These are phyloP conservation scores for Lactarius hengduanensis DNA, from an alignment of 768 basidiomycete genomes.

Conservation along the genomic window DNA sequence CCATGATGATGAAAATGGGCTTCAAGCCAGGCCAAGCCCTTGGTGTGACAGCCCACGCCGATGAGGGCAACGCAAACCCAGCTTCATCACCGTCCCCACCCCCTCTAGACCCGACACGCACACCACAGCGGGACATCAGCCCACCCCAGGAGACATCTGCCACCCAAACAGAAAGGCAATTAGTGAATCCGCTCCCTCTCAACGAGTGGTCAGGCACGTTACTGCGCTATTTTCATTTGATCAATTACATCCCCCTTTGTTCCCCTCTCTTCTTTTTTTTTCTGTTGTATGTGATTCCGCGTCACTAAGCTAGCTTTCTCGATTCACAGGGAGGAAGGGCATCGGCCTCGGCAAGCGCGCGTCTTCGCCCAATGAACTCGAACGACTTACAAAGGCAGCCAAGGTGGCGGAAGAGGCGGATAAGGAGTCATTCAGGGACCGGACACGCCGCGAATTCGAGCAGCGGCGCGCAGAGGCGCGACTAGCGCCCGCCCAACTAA, in stretches of 20 bases:
- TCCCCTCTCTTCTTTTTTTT: background rate
- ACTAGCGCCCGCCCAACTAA: conserved; percentile 68
- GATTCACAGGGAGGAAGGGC: conserved; percentile 64
- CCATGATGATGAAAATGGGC: conserved; percentile 95
- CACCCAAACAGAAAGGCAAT: conserved; percentile 40
- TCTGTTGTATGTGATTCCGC: background rate
- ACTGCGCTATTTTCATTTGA: background rate
- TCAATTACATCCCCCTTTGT: background rate
- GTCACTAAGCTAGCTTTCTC: background rate
- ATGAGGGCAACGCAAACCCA: background rate
- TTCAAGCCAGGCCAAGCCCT: conserved; percentile 83
- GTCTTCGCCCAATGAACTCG: conserved; percentile 59
- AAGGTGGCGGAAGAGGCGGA: conserved; percentile 54
- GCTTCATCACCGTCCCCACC: conserved; percentile 14
- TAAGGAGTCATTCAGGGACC: conserved; percentile 64
- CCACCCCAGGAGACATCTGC: conserved; percentile 3
- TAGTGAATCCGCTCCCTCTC: conserved; percentile 67
- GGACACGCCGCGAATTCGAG: conserved; percentile 70
- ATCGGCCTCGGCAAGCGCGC: conserved; percentile 71
- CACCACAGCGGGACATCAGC: background rate
- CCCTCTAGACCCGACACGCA: background rate
- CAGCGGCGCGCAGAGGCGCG: conserved; percentile 71
- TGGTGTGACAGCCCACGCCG: conserved; percentile 44
- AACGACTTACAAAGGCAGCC: conserved; percentile 71
- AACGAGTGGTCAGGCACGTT: conserved; percentile 79